Percentiles rank a stretch among this genome's conserved stretches.
Evolutionary conservation across 1,284 basidiomycete species (phyloP).

Genomic region (Vanrija humicola): DNA sequence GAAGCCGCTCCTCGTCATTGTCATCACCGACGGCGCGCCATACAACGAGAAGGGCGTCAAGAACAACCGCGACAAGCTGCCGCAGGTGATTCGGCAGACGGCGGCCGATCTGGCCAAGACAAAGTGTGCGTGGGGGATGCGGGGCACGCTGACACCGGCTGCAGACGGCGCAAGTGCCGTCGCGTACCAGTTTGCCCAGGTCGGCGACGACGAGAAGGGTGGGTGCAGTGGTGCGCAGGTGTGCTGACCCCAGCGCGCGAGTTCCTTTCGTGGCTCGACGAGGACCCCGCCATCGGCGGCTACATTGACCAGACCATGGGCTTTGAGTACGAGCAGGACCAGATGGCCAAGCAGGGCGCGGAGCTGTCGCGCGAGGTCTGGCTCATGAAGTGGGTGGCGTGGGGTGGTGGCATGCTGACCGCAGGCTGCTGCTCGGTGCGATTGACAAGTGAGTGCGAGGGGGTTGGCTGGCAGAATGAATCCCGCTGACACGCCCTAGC

Average conservation of each 20-base stretch:
- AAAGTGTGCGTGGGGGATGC: not conserved
- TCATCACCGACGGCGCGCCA: not conserved
- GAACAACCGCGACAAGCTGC: constrained; percentile 3
- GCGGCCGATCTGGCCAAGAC: not conserved
- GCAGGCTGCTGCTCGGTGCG: constrained; percentile 1
- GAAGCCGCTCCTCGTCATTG: constrained; percentile 4
- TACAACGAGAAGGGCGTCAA: constrained; percentile 1
- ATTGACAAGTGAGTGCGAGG: constrained; percentile 2
- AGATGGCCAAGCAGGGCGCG: constrained; percentile 1
- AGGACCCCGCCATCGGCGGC: constrained; percentile 4
- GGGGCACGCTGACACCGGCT: not conserved
- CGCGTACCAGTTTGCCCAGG: constrained; percentile 6
- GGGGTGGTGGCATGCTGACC: not conserved
- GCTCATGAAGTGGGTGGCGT: constrained; percentile 3
- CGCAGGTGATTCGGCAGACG: not conserved
- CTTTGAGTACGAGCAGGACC: constrained; percentile 16
- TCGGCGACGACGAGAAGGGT: constrained; percentile 6
- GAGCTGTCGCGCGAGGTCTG: constrained; percentile 1
- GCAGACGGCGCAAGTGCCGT: not conserved
- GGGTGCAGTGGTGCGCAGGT: too few species aligned
- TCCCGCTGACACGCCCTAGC: too few species aligned
- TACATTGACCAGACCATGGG: constrained; percentile 13
- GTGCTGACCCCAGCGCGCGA: not conserved
- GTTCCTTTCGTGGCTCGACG: constrained; percentile 8
- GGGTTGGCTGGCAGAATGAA: too few species aligned